Evolutionary conservation across 75 land plant genomes (phyloP).

Genomic region (Sequoia sempervirens): DNA sequence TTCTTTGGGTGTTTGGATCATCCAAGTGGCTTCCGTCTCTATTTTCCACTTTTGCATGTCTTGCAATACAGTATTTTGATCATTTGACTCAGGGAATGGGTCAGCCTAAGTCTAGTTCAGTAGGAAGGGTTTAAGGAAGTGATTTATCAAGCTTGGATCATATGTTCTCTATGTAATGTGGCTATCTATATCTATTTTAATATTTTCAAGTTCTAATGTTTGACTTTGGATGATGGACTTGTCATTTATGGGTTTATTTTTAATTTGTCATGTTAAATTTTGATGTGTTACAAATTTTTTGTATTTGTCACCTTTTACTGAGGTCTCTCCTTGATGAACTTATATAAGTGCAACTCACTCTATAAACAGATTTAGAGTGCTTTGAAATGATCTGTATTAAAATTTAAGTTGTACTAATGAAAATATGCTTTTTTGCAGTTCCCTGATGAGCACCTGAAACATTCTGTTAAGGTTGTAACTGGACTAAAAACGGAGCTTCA

Average conservation of each 20-base stretch:
- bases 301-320: neutral
- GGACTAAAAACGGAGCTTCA: constrained; percentile 43
- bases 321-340: neutral
- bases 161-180: neutral
- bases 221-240: too few relatives aligned
- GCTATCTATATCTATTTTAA: neutral
- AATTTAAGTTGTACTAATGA: neutral
- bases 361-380: neutral
- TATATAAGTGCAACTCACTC: neutral
- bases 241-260: too few relatives aligned
- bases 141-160: too few relatives aligned
- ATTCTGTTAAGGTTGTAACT: constrained; percentile 43
- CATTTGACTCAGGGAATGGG: too few relatives aligned
- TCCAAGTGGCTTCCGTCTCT: too few relatives aligned
- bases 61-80: too few relatives aligned
- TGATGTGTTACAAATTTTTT: neutral
- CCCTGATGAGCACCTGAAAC: constrained; percentile 81
- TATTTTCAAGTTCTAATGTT: too few relatives aligned
- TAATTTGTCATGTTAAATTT: too few relatives aligned
- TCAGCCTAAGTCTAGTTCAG: too few relatives aligned
- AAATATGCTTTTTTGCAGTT: constrained; percentile 39
- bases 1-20: too few relatives aligned
- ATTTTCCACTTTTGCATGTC: too few relatives aligned
- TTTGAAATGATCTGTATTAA: neutral
- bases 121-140: too few relatives aligned